Percentiles rank a stretch among this genome's conserved stretches.
phyloP scores from a whole-genome alignment of 2,329 filamentous ascomycete species.

The Colletotrichum lindemuthianum region DNA sequence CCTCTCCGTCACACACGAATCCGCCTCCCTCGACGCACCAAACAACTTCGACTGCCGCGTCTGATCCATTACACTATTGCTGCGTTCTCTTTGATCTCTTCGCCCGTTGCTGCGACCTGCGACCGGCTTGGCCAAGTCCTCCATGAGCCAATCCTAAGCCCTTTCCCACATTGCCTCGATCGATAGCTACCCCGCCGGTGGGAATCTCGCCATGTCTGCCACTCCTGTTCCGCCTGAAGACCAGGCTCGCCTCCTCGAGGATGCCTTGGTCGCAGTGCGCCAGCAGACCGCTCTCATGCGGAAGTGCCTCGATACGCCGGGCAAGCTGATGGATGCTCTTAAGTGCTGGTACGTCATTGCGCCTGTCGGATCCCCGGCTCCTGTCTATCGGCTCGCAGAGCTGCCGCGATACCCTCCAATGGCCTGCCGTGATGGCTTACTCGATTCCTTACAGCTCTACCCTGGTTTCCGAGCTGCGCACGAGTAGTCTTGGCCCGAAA shows the following conservation, averaged over 20 bases:
- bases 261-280: conserved; percentile 94
- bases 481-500: conserved; percentile 96
- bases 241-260: conserved; percentile 92
- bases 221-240: conserved; percentile 76
- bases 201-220: conserved; percentile 48
- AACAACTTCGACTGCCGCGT: conserved; percentile 4
- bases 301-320: conserved; percentile 94
- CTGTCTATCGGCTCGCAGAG: conserved; percentile 33
- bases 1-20: conserved; percentile 3
- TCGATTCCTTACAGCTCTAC: conserved; percentile 75
- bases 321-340: conserved; percentile 99
- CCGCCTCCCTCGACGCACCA: neutral
- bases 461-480: conserved; percentile 96
- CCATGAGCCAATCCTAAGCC: conserved; percentile 28
- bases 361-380: conserved; percentile 30
- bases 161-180: conserved; percentile 30
- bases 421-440: conserved; percentile 1
- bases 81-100: neutral
- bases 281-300: conserved; percentile 98
- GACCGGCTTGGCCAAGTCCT: conserved; percentile 13
- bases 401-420: conserved; percentile 35
- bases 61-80: neutral
- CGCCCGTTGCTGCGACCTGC: neutral
- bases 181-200: conserved; percentile 37
- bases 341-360: conserved; percentile 88